phyloP scores from a whole-genome alignment of 1,284 basidiomycete species.

The Volvariella volvacea region DNA sequence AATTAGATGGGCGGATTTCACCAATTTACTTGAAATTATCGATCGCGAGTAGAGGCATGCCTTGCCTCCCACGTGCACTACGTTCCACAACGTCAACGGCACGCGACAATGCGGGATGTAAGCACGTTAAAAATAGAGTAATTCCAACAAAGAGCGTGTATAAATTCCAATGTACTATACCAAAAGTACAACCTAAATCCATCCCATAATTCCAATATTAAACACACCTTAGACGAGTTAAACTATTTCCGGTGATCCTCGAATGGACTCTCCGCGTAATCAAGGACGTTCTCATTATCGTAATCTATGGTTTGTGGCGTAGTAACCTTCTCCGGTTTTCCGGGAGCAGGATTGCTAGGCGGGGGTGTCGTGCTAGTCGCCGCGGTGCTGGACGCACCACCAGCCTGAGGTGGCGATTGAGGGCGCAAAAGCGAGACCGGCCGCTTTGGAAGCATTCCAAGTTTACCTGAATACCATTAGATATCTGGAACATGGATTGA shows the following conservation, averaged over 20 bases:
- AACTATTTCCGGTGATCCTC: conserved; percentile 29
- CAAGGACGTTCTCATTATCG: conserved; percentile 47
- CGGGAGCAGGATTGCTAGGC: neutral
- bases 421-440: conserved; percentile 60
- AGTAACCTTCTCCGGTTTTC: conserved; percentile 13
- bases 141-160: too few relatives aligned
- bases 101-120: too few relatives aligned
- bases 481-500: neutral
- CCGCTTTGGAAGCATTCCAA: conserved; percentile 69
- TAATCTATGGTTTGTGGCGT: conserved; percentile 9
- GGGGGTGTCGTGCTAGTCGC: neutral
- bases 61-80: too few relatives aligned
- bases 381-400: conserved; percentile 15
- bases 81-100: too few relatives aligned
- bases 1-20: too few relatives aligned
- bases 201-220: too few relatives aligned
- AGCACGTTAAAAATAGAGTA: too few relatives aligned
- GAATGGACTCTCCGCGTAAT: conserved; percentile 65
- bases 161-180: too few relatives aligned
- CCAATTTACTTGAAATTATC: too few relatives aligned
- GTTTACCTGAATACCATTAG: conserved; percentile 30
- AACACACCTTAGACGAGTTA: too few relatives aligned
- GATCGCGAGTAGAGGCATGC: too few relatives aligned
- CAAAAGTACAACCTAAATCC: too few relatives aligned
- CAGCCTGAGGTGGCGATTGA: conserved; percentile 18